Percentiles rank a stretch among this genome's conserved stretches.
These are phyloP conservation scores for Exophiala calicioides DNA, from an alignment of 2,329 filamentous ascomycete species.

Conservation along the genomic window DNA sequence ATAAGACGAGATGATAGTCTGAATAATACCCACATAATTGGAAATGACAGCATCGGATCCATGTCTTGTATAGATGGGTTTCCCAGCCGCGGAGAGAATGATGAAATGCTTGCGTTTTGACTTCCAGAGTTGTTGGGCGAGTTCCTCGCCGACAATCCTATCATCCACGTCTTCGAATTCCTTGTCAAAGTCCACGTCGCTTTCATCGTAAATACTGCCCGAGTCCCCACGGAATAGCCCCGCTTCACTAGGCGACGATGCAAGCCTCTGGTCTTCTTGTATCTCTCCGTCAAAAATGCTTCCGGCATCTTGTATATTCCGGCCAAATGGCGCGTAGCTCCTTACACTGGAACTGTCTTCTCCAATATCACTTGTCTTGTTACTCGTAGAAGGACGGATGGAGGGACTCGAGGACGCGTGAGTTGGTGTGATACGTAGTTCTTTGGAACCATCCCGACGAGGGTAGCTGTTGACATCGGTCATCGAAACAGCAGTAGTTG, in stretches of 20 bases:
- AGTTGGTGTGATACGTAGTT: conserved; percentile 57
- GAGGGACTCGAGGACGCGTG: conserved; percentile 34
- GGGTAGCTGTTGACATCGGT: conserved; percentile 77
- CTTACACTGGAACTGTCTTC: conserved; percentile 52
- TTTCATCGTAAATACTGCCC: conserved; percentile 41
- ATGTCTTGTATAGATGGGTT: conserved; percentile 95
- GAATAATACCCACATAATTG: conserved; percentile 89
- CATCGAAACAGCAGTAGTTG: conserved; percentile 82
- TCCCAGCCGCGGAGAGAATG: conserved; percentile 92
- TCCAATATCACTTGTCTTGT: conserved; percentile 51
- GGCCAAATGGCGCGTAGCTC: conserved; percentile 55
- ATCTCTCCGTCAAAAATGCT: conserved; percentile 76
- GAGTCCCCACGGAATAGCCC: conserved; percentile 32
- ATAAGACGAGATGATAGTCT: conserved; percentile 97
- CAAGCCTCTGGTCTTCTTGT: conserved; percentile 28
- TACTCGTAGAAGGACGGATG: conserved; percentile 43
- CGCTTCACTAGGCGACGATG: conserved; percentile 42
- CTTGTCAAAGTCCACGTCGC: conserved; percentile 66
- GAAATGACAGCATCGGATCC: conserved; percentile 88
- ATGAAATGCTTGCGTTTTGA: conserved; percentile 95
- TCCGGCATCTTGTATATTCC: conserved; percentile 70
- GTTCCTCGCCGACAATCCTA: conserved; percentile 62
- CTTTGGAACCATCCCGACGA: conserved; percentile 68
- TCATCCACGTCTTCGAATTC: conserved; percentile 68
- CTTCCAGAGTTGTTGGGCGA: conserved; percentile 75